Conservation (phyloP, 352 stramenopile genomes). For the Pythium sukuiense region DNA sequence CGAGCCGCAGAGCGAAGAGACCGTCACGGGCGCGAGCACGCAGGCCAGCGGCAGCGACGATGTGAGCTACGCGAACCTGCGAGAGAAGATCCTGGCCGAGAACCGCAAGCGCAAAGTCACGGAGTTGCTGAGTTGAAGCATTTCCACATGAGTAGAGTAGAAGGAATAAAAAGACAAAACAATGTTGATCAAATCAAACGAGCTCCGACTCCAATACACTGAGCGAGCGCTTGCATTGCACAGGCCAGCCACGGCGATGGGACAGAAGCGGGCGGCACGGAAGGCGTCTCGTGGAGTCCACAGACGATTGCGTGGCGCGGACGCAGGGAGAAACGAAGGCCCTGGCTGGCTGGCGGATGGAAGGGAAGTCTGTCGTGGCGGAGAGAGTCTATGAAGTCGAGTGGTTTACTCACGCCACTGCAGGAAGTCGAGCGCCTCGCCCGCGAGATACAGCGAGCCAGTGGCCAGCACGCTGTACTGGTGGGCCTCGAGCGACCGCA, state of each 20-base stretch:
- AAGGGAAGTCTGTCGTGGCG: not conserved
- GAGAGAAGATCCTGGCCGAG: constrained; percentile 56
- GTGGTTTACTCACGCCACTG: constrained; percentile 56
- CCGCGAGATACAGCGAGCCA: constrained; percentile 72
- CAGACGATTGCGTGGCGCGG: constrained; percentile 13
- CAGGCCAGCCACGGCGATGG: not conserved
- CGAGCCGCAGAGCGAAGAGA: constrained; percentile 23
- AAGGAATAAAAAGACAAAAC: not conserved
- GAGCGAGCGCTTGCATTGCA: not conserved
- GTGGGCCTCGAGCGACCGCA: constrained; percentile 27
- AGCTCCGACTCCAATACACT: not conserved
- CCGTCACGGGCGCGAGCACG: not conserved
- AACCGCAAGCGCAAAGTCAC: constrained; percentile 52
- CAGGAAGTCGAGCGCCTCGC: constrained; percentile 61
- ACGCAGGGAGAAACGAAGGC: not conserved
- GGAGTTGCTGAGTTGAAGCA: constrained; percentile 4
- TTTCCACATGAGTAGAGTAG: too few species aligned
- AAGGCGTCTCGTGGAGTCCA: constrained; percentile 5
- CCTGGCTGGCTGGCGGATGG: not conserved
- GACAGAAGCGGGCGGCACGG: constrained; percentile 12
- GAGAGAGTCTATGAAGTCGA: not conserved
- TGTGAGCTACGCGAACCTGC: constrained; percentile 68
- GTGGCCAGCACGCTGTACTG: constrained; percentile 67
- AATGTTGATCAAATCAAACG: not conserved
- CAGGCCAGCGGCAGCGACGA: constrained; percentile 25